Evolutionary conservation across 768 basidiomycete species (phyloP), one percentile per base, ranked within the genome.

Genomic region (Russula earlei): DNA sequence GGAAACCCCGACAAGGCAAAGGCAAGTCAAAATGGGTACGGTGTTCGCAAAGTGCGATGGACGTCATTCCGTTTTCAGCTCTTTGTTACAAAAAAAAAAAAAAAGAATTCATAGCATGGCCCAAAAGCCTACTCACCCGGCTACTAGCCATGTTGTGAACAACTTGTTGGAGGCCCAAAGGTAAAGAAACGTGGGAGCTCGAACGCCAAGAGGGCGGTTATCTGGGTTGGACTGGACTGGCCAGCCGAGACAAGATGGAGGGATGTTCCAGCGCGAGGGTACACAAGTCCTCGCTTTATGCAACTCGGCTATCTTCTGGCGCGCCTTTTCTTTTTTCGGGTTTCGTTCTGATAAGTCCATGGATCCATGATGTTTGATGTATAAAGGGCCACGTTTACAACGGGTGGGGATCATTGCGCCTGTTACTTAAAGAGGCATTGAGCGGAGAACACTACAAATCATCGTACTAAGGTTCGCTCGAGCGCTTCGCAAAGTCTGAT

Each of bases 101-200:
- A 7, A 8, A 94, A 68, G n/a, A n/a, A n/a, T n/a, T n/a, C n/a
- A n/a, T n/a, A n/a, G n/a, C n/a, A n/a, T n/a, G n/a, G n/a, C n/a
- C n/a, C 71, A 96, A 75, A 75, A 89, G 90, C 67, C 84, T 84
- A 49, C 56, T 58, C 41, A 58, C 57, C 24, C 10, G 40, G 27
- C 33, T 12, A 11, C 20, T 49, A 25, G 57, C 52, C 57, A 58
- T 58, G 34, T 17, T 42, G 12, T 43, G 43, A 14, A 33, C 7
- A 19, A 19, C 22, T n/a, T 3, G n/a, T 22, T 3, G 27, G 27
- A 9, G 33, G 7, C 19, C 14, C 20, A 19, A 20, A 27, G 24
- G 3, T 7, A 31, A 20, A n/a, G 37, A 33, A 1, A 9, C 34
- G 45, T 15, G 19, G 37, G 55, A 25, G 19, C 11, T 9, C 5